Base-by-base conservation (phyloP, 176 grass and related monocot genomes). In the Phyllostachys edulis region DNA sequence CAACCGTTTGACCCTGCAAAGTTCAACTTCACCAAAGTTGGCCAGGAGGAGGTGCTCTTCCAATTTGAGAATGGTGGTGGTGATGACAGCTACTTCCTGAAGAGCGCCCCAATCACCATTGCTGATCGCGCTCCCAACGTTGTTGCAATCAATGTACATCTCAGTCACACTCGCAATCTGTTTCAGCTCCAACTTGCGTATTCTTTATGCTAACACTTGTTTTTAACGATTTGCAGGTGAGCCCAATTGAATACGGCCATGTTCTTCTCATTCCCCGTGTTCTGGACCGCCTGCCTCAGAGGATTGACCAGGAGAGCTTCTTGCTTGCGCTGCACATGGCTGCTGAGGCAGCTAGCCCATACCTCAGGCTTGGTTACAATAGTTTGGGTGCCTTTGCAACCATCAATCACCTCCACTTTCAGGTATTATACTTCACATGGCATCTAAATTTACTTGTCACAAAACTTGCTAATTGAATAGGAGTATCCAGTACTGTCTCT, bases 371-470 rank as follows among this genome's bases (percentile, higher is more conserved):
- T 84, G 95, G 92, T n/a, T 97, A 94, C 87, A 97, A 97, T 77
- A 97, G 95, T 79, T 80, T 97, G 87, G 95, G 92, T 84, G 95
- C 92, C 74, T 97, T 97, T 76, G 95, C 92, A n/a, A 94, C 92
- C 45, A 94, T 97, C 77, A 97, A 99, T 78, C 97, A 99, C 71
- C 89, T 99, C 23, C 93, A 99, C 67, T 96, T 99, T 90, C 93
- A 99, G 97, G 97, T 96, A 81, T 75, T 91, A 60, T 87, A 88
- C 56, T 77, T 94, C 13, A 6, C 11, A 36, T 34, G 61, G 50
- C 34, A 73, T 65, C 24, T n/a, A 41, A 67, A 17, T 67, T 61
- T 73, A 50, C 50, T 75, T 75, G 14, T n/a, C 12, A 63, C 20
- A 7, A n/a, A 80, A 32, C 26, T 59, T 78, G 8, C 9, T 78